A percentile compares a stretch with the other conserved stretches of the same genome.
Conservation (phyloP, 805 yeast species). For the Diddensiella santjacobensis region DNA sequence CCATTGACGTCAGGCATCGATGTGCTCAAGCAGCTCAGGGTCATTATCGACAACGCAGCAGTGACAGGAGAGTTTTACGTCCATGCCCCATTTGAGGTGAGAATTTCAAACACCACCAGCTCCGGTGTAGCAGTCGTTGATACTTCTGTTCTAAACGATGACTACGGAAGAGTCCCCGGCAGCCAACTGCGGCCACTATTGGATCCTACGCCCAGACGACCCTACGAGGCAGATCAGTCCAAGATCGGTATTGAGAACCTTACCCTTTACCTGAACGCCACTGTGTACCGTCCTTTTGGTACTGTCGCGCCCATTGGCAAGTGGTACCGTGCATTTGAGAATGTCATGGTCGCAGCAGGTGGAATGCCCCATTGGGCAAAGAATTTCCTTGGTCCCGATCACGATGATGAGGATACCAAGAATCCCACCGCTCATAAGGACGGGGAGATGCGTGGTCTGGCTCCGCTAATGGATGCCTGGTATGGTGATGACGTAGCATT, state of each 20-base stretch:
- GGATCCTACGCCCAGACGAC: constrained; percentile 72
- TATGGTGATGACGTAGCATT: constrained; percentile 64
- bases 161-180: constrained; percentile 74
- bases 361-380: constrained; percentile 99
- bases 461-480: constrained; percentile 67
- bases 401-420: constrained; percentile 36
- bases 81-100: constrained; percentile 92
- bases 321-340: constrained; percentile 85
- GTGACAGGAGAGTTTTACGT: constrained; percentile 64
- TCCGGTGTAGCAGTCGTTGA: constrained; percentile 4
- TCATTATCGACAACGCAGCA: constrained; percentile 62
- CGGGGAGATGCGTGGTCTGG: constrained; percentile 78
- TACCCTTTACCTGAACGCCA: constrained; percentile 85
- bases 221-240: constrained; percentile 43
- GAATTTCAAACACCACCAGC: constrained; percentile 72
- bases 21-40: constrained; percentile 44
- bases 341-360: constrained; percentile 66
- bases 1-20: constrained; percentile 78
- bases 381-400: constrained; percentile 68
- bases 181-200: constrained; percentile 75
- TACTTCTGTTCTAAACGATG: constrained; percentile 13
- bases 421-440: constrained; percentile 35
- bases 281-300: constrained; percentile 92
- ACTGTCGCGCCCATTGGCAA: constrained; percentile 61
- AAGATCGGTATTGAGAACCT: constrained; percentile 67